Conservation (phyloP, 768 basidiomycete species). For the Mycena galericulata region DNA sequence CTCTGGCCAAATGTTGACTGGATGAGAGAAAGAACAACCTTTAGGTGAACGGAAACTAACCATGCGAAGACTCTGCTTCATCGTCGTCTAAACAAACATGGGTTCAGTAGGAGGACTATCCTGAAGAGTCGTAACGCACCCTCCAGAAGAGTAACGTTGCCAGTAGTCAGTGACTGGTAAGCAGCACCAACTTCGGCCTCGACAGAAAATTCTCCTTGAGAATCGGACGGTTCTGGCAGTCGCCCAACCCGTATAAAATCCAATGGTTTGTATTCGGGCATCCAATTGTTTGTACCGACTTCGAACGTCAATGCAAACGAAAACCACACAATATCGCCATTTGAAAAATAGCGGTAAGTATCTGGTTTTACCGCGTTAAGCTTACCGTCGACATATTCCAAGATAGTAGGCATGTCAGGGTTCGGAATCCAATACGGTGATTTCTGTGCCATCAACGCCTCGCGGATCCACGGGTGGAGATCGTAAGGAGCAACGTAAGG, state of each 20-base stretch:
- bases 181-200: background rate
- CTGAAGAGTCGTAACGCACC: background rate
- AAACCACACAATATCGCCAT: conserved; percentile 4
- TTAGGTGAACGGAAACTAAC: too few relatives aligned
- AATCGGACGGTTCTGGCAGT: background rate
- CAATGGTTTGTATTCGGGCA: conserved; percentile 1
- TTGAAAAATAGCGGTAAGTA: background rate
- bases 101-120: too few relatives aligned
- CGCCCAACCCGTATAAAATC: background rate
- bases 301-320: conserved; percentile 1
- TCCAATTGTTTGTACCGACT: background rate
- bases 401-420: background rate
- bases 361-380: background rate
- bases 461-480: background rate
- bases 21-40: too few relatives aligned
- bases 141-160: background rate
- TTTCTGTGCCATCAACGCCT: background rate
- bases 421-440: background rate
- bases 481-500: background rate
- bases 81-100: background rate
- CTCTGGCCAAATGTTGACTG: too few relatives aligned
- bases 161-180: background rate
- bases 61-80: too few relatives aligned
- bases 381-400: conserved; percentile 4
- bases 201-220: background rate